phyloP scores from a whole-genome alignment of 305 asterid genomes.

The Fraxinus angustifolia region DNA sequence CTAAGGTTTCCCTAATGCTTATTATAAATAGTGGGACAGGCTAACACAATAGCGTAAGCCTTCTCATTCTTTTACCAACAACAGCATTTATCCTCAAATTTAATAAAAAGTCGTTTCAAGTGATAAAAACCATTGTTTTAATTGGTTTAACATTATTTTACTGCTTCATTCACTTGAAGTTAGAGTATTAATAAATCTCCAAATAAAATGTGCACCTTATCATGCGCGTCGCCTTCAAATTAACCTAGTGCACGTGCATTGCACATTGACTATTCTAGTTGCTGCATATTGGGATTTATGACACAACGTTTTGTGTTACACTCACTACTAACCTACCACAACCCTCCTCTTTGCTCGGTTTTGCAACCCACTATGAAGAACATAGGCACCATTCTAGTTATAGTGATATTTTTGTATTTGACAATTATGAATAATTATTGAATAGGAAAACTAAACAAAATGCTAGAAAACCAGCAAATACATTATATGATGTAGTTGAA shows the following conservation, averaged over 20 bases:
- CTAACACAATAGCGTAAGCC: too few species aligned
- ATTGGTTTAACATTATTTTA: background rate
- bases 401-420: background rate
- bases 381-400: background rate
- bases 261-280: background rate
- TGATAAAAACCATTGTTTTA: background rate
- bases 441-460: background rate
- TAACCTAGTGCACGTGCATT: background rate
- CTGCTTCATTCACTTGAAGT: background rate
- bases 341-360: background rate
- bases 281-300: background rate
- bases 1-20: too few species aligned
- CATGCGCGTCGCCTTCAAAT: background rate
- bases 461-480: background rate
- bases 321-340: background rate
- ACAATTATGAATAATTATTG: background rate
- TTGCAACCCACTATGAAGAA: background rate
- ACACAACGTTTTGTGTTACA: background rate
- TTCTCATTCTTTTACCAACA: too few species aligned
- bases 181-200: background rate
- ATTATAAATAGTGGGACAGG: too few species aligned
- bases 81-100: background rate
- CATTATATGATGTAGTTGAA: background rate
- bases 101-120: background rate
- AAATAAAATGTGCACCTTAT: background rate